Percentiles rank a stretch among this genome's conserved stretches.
phyloP scores from a whole-genome alignment of 164 flowering plant species.

The Malania oleifera region DNA sequence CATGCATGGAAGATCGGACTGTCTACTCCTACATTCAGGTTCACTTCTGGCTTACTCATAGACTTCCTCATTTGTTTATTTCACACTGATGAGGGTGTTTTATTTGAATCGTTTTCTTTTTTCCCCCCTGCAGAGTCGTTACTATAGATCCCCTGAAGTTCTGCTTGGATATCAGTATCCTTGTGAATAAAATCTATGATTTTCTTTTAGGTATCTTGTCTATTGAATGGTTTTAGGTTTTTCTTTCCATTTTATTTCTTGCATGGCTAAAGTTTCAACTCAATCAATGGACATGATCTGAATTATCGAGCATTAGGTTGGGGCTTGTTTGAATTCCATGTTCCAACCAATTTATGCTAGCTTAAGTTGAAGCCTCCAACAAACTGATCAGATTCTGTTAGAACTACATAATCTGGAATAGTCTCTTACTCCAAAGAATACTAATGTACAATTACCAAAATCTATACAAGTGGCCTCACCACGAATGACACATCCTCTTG shows the following conservation, averaged over 20 bases:
- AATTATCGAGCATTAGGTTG: not conserved
- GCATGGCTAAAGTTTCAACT: not conserved
- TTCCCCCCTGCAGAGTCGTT: conserved; percentile 81
- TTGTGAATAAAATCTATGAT: conserved; percentile 11
- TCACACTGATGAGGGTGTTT: not conserved
- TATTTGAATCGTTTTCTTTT: conserved; percentile 1
- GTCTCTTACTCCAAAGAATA: not conserved
- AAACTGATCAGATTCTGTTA: too few relatives aligned
- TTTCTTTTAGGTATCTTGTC: not conserved
- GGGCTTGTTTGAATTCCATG: not conserved
- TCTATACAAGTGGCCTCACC: not conserved
- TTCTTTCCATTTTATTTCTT: not conserved
- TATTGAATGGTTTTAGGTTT: not conserved
- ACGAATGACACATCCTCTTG: not conserved
- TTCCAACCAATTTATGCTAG: too few relatives aligned
- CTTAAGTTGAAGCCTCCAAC: too few relatives aligned
- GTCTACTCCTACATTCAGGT: conserved; percentile 99
- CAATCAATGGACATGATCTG: not conserved
- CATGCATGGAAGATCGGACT: conserved; percentile 94
- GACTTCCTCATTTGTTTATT: not conserved
- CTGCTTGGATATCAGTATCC: conserved; percentile 99
- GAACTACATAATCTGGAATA: too few relatives aligned
- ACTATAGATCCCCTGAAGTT: conserved; percentile 98
- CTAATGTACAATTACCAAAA: not conserved
- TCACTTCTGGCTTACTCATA: not conserved